Conservation (phyloP, 2,329 filamentous ascomycete species). For the Ophiosphaerella korrae region DNA sequence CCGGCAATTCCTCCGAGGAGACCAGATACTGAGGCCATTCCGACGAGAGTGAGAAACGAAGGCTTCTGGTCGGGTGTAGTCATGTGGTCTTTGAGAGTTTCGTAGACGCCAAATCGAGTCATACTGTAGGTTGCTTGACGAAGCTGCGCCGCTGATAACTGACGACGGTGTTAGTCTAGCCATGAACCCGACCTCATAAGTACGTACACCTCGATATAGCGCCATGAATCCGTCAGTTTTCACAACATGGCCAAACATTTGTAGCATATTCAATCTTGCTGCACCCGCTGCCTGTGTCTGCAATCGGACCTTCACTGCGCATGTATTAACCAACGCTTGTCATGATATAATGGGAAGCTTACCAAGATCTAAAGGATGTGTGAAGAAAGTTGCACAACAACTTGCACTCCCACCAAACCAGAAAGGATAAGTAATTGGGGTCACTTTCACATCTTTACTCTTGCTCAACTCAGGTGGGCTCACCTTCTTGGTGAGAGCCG, state of each 20-base stretch:
- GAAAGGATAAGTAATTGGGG: conserved; percentile 55
- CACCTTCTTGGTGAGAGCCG: conserved; percentile 46
- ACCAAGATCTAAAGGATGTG: conserved; percentile 92
- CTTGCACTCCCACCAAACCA: conserved; percentile 98
- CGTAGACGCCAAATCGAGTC: conserved; percentile 94
- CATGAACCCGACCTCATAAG: not conserved
- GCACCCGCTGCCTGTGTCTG: conserved; percentile 76
- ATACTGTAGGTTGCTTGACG: conserved; percentile 95
- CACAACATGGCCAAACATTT: conserved; percentile 83
- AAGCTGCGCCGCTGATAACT: conserved; percentile 86
- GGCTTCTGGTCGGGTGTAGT: conserved; percentile 60
- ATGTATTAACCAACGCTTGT: conserved; percentile 33
- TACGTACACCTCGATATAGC: conserved; percentile 78
- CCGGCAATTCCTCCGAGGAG: conserved; percentile 88
- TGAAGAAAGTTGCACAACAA: conserved; percentile 87
- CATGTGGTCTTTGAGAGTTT: conserved; percentile 80
- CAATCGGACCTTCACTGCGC: conserved; percentile 71
- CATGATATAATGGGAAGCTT: conserved; percentile 45
- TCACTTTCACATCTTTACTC: conserved; percentile 50
- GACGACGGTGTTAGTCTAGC: conserved; percentile 5
- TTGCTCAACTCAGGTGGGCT: conserved; percentile 43
- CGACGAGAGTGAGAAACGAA: conserved; percentile 76
- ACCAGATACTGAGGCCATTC: conserved; percentile 81
- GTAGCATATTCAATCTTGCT: conserved; percentile 75
- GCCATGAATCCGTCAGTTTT: conserved; percentile 76